Percentiles rank a stretch among this genome's conserved stretches.
Evolutionary conservation across 192 early-diverging fungal genomes (phyloP).

Genomic region (Coemansia sp.): DNA sequence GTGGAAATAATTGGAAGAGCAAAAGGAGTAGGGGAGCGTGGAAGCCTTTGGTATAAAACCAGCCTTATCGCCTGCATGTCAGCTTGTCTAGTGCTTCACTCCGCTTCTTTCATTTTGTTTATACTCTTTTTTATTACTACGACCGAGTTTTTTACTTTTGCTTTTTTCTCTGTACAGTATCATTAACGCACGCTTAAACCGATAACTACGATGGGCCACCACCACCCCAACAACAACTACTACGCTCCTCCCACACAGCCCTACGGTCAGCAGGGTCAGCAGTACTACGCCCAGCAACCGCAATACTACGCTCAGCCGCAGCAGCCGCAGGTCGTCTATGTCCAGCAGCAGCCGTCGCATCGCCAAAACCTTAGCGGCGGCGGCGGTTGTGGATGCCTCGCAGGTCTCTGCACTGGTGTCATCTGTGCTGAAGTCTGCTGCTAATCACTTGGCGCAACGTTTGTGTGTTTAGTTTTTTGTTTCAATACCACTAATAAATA

Average conservation of each 20-base stretch:
- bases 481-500: neutral
- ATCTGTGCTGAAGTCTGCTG: constrained; percentile 12
- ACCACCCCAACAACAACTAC: constrained; percentile 8
- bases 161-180: neutral
- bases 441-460: neutral
- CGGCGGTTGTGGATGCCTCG: constrained; percentile 5
- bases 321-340: constrained; percentile 35
- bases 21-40: no score
- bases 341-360: constrained; percentile 8
- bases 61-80: neutral
- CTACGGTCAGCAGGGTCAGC: constrained; percentile 6
- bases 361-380: neutral
- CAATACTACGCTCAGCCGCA: constrained; percentile 13
- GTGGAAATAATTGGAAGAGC: no score
- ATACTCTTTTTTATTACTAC: neutral
- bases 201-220: constrained; percentile 1
- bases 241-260: constrained; percentile 11
- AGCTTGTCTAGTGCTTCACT: no score
- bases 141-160: neutral
- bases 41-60: no score
- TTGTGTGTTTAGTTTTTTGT: no score
- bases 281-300: constrained; percentile 22
- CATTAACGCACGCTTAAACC: neutral
- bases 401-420: constrained; percentile 5
- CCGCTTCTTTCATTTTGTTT: neutral